Base-by-base conservation (phyloP, 2,329 filamentous ascomycete species). In the Colletotrichum sp. region DNA sequence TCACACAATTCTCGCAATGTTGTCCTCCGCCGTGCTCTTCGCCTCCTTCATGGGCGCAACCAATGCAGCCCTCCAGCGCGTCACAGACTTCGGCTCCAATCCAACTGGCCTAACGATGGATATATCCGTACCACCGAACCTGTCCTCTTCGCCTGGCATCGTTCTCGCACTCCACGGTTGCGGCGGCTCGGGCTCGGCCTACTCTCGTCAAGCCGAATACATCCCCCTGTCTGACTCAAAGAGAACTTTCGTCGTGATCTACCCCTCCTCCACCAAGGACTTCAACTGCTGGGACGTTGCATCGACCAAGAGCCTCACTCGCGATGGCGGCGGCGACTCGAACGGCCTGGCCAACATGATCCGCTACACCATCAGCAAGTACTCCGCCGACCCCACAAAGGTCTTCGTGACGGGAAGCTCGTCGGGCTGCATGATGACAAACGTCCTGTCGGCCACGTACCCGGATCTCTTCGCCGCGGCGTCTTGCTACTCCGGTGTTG, bases 341-440 rank as follows among this genome's bases (percentile, higher is more conserved):
- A 84, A 86, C 24, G 84, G 85, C 0, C 88, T 90, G 73, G 86
- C 86, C 12, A 88, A 87, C 77, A 90, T 90, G 89, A 88, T 90
- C 34, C 83, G 82, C 30, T 90, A 88, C 77, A 83, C 88, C 4
- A 81, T 90, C 16, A 77, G 79, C 12, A 85, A 84, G 69, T 89
- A 90, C 81, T 82, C 82, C 16, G 88, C 84, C 34, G 86, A 90
- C 77, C 78, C 85, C 7, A 81, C 79, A 59, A 84, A 84, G 39
- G 87, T 90, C 4, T 90, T 85, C 70, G 86, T 86, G 2, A 88
- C 87, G 3, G 89, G 89, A 0, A 78, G 79, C 5, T 80, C 78
- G 3, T 84, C 82, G 1, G 84, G 83, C 2, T 83, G 80, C 10
- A 85, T 84, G 80, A 84, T 84, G 82, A 83, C 81, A 28, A 85